These are phyloP conservation scores for Pisolithus orientalis DNA, from an alignment of 768 basidiomycete genomes.

Conservation along the genomic window DNA sequence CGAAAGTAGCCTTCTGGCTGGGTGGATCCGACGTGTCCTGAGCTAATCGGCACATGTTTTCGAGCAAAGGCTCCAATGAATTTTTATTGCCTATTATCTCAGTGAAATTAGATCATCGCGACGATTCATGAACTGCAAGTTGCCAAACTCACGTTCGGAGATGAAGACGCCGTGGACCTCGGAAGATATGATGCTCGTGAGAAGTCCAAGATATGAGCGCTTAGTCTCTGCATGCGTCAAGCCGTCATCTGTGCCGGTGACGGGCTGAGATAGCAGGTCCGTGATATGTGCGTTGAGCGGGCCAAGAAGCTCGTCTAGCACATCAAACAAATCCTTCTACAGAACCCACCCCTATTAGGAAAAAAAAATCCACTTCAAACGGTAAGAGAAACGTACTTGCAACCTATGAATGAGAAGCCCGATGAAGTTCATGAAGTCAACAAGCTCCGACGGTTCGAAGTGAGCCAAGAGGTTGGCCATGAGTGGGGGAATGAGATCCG, in stretches of 20 bases:
- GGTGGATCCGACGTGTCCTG: constrained; percentile 70
- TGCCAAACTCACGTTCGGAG: constrained; percentile 61
- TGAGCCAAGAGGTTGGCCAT: constrained; percentile 89
- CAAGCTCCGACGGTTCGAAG: constrained; percentile 87
- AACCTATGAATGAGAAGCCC: constrained; percentile 86
- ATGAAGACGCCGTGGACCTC: constrained; percentile 80
- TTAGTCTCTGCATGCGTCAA: constrained; percentile 75
- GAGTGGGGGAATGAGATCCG: constrained; percentile 80
- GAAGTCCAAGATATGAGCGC: constrained; percentile 78
- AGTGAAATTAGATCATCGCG: neutral
- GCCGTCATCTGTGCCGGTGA: constrained; percentile 82
- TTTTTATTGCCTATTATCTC: constrained; percentile 53
- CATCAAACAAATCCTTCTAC: constrained; percentile 79
- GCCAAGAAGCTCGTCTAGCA: constrained; percentile 84
- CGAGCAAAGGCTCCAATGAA: constrained; percentile 67
- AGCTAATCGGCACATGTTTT: constrained; percentile 64
- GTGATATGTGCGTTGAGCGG: constrained; percentile 83
- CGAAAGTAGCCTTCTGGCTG: constrained; percentile 75
- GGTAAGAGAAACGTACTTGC: constrained; percentile 45
- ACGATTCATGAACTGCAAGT: constrained; percentile 1
- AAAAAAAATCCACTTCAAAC: neutral
- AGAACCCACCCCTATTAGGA: neutral
- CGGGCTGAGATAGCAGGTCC: constrained; percentile 70
- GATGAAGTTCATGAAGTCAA: constrained; percentile 95
- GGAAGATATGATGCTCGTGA: constrained; percentile 77